Conservation (phyloP, 441 rosid genomes). For the Croton setiger region DNA sequence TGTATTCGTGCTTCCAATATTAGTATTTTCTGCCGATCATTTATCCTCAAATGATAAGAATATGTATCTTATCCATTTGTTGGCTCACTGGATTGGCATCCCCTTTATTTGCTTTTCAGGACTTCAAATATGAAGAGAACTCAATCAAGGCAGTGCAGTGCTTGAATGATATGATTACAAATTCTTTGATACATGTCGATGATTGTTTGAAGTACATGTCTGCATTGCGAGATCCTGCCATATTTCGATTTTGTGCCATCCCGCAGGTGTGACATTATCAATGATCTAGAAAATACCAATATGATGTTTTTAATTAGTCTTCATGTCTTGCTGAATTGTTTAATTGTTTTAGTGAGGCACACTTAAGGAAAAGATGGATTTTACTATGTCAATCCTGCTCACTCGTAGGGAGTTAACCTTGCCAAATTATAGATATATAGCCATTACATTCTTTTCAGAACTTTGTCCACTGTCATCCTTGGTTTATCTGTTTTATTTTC, state of each 20-base stretch:
- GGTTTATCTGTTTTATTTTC: neutral
- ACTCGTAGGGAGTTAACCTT: neutral
- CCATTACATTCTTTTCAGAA: neutral
- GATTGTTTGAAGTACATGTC: constrained; percentile 79
- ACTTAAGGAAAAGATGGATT: neutral
- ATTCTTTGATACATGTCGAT: constrained; percentile 66
- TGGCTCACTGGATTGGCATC: constrained; percentile 17
- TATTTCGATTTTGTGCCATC: constrained; percentile 81
- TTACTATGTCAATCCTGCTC: neutral
- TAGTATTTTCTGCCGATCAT: constrained; percentile 14
- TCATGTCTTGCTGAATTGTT: neutral
- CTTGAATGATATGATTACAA: constrained; percentile 89
- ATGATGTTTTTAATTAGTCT: neutral
- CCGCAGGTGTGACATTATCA: constrained; percentile 58
- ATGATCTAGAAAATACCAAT: neutral
- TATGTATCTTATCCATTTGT: neutral
- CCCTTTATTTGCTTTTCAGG: constrained; percentile 37
- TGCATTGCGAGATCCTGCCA: constrained; percentile 55
- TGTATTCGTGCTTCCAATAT: constrained; percentile 1
- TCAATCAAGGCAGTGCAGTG: constrained; percentile 78
- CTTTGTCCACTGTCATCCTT: neutral
- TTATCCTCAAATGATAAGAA: constrained; percentile 1
- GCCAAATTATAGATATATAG: neutral
- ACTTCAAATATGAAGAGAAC: constrained; percentile 77
- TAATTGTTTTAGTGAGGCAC: neutral